A percentile compares a stretch with the other conserved stretches of the same genome.
Conservation (phyloP, 164 flowering plant species). For the Sextonia rubra region DNA sequence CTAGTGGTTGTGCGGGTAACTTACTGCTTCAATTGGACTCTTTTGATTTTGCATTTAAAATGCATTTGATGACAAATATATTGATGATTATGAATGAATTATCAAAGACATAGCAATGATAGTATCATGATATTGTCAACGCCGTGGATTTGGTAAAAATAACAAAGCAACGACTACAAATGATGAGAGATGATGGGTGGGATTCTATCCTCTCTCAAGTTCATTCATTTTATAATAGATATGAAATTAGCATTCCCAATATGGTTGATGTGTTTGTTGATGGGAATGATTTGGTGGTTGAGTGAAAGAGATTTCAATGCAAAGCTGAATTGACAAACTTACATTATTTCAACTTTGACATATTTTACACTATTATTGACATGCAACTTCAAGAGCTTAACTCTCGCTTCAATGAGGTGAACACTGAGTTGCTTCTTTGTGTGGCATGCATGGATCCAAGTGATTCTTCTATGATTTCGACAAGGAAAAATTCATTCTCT, state of each 20-base stretch:
- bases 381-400: slow-evolving; percentile 1
- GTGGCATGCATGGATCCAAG: neutral
- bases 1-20: neutral
- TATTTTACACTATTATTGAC: neutral
- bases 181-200: neutral
- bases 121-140: neutral
- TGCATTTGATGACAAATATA: neutral
- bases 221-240: neutral
- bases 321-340: neutral
- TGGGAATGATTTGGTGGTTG: too few species aligned
- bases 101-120: neutral
- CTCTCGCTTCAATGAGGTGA: neutral
- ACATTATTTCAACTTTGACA: neutral
- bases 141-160: slow-evolving; percentile 1
- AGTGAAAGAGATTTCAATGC: neutral
- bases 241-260: neutral
- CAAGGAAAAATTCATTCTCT: neutral
- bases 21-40: neutral
- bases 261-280: neutral
- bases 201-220: neutral
- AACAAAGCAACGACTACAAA: neutral
- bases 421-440: neutral
- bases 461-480: neutral
- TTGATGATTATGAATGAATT: neutral
- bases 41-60: neutral